Evolutionary conservation across 192 early-diverging fungal genomes (phyloP), one percentile per base, ranked within the genome.

Genomic region (Gorgonomyces haynaldii): DNA sequence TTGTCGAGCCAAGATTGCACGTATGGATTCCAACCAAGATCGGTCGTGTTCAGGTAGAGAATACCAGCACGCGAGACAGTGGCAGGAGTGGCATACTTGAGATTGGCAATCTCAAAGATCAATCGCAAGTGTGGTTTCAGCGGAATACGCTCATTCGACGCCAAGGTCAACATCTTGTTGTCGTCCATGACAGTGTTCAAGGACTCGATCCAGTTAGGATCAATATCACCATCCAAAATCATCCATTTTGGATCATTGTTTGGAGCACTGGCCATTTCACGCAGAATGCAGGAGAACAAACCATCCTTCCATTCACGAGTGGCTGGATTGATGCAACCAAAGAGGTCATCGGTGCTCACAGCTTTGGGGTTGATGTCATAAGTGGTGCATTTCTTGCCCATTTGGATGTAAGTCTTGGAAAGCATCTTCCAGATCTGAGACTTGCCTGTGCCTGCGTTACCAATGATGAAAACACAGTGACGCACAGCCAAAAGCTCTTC

Each of bases 261-360:
- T 15, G 69, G 69, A 57, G 62, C 64, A 5, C 58, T 63, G 8
- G 75, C 74, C 50, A 74, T 54, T 48, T 80, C 78, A 54, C 78
- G 62, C 49, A 80, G 34, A 51, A 80, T 76, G 50, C 63, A 65
- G 1, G 78, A 80, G 48, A 80, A 80, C 2, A 80, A 54, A 26
- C 78, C 78, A 57, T 80, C 78, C 58, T 76, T 80, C 78, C 78
- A 80, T 58, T 80, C 78, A 30, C 78, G 67, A 4, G 78, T 80
- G 2, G 74, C 39, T 9, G 78, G 78, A 37, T 80, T 79, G 40
- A 80, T 79, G 50, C 72, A 80, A 19, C 78, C 78, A 48, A 70
- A 80, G n/a, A 80, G 53, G 47, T 80, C 78, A 53, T 80, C 75
- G 1, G 78, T 80, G 49, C 62, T 75, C 2, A 80, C 78, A 16